Evolutionary conservation across 257 asterid species (phyloP).

Genomic region (Avicennia marina): DNA sequence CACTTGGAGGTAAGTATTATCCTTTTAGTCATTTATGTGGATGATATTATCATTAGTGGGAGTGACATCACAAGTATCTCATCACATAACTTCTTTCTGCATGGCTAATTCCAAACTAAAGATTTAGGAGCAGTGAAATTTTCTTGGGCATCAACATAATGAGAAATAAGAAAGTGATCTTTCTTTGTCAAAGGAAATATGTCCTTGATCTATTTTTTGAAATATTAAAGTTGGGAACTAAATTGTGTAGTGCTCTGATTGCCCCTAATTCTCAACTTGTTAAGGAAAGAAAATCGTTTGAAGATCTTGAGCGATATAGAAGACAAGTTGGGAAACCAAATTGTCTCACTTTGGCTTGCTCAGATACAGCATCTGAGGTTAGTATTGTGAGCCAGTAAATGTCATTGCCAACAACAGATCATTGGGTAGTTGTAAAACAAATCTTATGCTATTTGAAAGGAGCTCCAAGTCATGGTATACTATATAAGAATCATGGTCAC

Average conservation of each 20-base stretch:
- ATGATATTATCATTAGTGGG: conserved; percentile 5
- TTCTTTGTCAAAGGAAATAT: neutral
- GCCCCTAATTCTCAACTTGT: neutral
- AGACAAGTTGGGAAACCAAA: conserved; percentile 4
- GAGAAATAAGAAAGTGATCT: neutral
- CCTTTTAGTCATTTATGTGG: neutral
- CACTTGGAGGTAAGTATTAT: too few relatives aligned
- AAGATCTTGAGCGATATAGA: neutral
- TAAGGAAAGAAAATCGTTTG: neutral
- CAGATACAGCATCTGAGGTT: neutral
- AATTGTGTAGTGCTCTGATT: neutral
- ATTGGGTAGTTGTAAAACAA: conserved; percentile 1
- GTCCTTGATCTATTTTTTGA: neutral
- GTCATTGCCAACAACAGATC: neutral
- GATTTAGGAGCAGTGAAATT: neutral
- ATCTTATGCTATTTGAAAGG: conserved; percentile 1
- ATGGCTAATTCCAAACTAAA: neutral
- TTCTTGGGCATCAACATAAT: conserved; percentile 1
- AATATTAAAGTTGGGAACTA: neutral
- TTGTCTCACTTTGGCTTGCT: neutral
- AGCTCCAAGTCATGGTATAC: neutral
- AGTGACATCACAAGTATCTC: neutral
- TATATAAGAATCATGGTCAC: neutral
- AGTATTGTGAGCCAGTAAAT: conserved; percentile 2
- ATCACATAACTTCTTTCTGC: neutral